Evolutionary conservation across 345 rosid species (phyloP), one percentile per base, ranked within the genome.

Genomic region (Rubroshorea leprosula): DNA sequence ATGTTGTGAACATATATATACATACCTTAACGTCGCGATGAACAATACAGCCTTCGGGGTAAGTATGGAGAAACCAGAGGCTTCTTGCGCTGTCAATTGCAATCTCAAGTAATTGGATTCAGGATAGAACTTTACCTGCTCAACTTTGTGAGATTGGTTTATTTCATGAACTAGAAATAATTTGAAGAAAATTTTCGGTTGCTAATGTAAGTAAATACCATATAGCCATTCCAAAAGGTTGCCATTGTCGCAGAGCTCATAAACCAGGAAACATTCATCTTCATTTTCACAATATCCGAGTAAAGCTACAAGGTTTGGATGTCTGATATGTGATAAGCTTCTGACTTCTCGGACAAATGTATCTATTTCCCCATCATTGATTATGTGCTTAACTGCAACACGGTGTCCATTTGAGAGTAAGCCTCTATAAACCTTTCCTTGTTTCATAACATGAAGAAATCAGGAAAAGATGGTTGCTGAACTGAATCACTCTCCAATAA

Each of bases 351-450:
- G 65, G 24, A 75, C 46, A 55, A 76, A 81, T 11, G 83, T 84
- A 60, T 79, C 90, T 12, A 54, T 54, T 4, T 79, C 65, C 60
- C 78, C 81, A 24, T 79, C 83, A 9, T 53, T 72, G 58, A 73
- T 63, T 49, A 83, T 80, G 74, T 75, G 87, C 76, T 81, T 81
- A 49, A 84, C 69, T 0, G 90, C 90, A 3, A 79, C 74, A 0
- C 44, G 66, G 55, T 67, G 58, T 22, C 85, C 85, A 25, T 72
- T 70, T 41, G 75, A 66, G 35, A 81, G 72, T 8, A 63, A 10
- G 20, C 90, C 85, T 69, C 61, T 81, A 54, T 79, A 84, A 35
- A 81, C 90, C 64, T 79, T 84, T 31, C 90, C 86, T 81, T 75
- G 16, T 23, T 23, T 49, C 43, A 11, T 19, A 44, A 17, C 12